These are phyloP conservation scores for Scheffersomyces stambukii DNA, from an alignment of 1,139 yeast species.

Conservation along the genomic window DNA sequence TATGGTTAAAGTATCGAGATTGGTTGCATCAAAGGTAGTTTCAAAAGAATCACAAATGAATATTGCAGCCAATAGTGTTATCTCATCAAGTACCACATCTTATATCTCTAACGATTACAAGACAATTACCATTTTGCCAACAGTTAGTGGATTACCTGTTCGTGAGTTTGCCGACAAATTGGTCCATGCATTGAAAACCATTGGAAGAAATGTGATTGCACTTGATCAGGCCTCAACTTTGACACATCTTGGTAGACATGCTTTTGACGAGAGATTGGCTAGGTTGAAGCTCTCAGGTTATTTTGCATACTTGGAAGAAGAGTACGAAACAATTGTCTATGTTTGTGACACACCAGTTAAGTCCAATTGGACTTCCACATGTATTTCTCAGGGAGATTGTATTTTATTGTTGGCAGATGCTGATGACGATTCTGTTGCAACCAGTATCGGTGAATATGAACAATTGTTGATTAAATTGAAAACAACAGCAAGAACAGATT, in stretches of 20 bases:
- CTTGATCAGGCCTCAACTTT: constrained; percentile 80
- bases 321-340: constrained; percentile 79
- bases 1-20: constrained; percentile 83
- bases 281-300: constrained; percentile 82
- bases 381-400: constrained; percentile 95
- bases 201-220: constrained; percentile 71
- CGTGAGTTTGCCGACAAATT: constrained; percentile 76
- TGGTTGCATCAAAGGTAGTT: constrained; percentile 72
- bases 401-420: constrained; percentile 70
- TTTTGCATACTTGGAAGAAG: constrained; percentile 87
- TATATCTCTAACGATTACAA: constrained; percentile 53
- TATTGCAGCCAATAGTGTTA: constrained; percentile 9
- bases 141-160: constrained; percentile 76
- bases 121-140: constrained; percentile 82
- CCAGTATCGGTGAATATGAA: constrained; percentile 84
- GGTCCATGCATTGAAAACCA: constrained; percentile 63
- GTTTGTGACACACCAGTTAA: constrained; percentile 82
- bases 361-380: constrained; percentile 88
- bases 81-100: constrained; percentile 25
- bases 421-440: constrained; percentile 53
- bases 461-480: constrained; percentile 66
- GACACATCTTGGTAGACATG: constrained; percentile 82
- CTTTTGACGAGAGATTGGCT: constrained; percentile 80
- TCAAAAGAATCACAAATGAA: constrained; percentile 15
- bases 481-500: constrained; percentile 85